Percentiles rank a stretch among this genome's conserved stretches.
phyloP scores from a whole-genome alignment of 768 basidiomycete species.

The Crepidotus variabilis region DNA sequence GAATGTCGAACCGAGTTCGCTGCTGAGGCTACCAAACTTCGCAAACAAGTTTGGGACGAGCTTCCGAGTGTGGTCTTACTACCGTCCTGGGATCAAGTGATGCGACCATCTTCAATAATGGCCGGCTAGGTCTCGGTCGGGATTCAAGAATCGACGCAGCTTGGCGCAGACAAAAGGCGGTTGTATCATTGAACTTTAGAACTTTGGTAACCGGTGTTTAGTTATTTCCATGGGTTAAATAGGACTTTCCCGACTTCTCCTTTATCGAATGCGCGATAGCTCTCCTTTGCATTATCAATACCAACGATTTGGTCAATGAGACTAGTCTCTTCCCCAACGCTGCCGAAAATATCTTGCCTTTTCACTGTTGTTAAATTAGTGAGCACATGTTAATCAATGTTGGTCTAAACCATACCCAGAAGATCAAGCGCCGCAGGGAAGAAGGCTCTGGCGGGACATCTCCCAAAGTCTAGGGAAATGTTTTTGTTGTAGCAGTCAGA shows the following conservation, averaged over 20 bases:
- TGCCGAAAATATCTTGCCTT: slow-evolving; percentile 71
- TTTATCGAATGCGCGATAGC: slow-evolving; percentile 68
- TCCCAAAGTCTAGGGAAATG: slow-evolving; percentile 75
- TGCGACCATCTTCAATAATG: neutral
- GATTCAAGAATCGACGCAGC: neutral
- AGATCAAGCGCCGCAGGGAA: slow-evolving; percentile 69
- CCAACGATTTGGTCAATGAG: slow-evolving; percentile 67
- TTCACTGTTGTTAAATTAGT: slow-evolving; percentile 34
- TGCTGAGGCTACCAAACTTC: slow-evolving; percentile 31
- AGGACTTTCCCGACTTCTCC: slow-evolving; percentile 72
- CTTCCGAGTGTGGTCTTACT: slow-evolving; percentile 43
- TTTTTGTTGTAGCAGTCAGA: slow-evolving; percentile 71
- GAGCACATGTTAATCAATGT: neutral
- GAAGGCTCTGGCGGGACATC: slow-evolving; percentile 77
- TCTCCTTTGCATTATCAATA: slow-evolving; percentile 51
- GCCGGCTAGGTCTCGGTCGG: neutral
- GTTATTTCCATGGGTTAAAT: slow-evolving; percentile 67
- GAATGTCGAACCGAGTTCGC: slow-evolving; percentile 40
- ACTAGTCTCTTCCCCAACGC: slow-evolving; percentile 56
- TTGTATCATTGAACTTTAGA: neutral
- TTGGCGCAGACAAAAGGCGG: neutral
- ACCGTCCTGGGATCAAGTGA: slow-evolving; percentile 36
- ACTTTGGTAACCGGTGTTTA: neutral
- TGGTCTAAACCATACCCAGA: slow-evolving; percentile 33
- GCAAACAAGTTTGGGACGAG: slow-evolving; percentile 42